phyloP scores from a whole-genome alignment of 371 early-diverging fungal genomes.

The Sporodiniella umbellata region DNA sequence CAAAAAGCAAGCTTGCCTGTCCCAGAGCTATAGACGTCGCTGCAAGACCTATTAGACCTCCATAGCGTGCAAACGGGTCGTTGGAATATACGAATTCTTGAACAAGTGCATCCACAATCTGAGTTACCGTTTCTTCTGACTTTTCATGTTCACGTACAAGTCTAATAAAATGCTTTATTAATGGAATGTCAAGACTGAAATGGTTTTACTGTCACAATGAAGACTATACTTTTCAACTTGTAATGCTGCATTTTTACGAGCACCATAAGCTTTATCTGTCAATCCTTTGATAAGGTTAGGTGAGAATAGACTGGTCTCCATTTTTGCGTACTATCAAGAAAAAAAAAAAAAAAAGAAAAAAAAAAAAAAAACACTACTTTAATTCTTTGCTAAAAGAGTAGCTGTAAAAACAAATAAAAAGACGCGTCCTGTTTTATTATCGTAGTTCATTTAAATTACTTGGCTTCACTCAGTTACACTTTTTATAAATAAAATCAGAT shows the following conservation, averaged over 20 bases:
- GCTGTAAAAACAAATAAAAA: neutral
- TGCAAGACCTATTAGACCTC: conserved; percentile 90
- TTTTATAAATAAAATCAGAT: too few species aligned
- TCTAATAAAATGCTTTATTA: conserved; percentile 30
- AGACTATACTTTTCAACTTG: conserved; percentile 76
- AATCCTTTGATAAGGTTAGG: conserved; percentile 54
- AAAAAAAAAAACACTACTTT: too few species aligned
- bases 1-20: too few species aligned
- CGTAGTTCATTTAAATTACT: too few species aligned
- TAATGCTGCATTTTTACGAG: conserved; percentile 82
- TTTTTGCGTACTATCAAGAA: neutral
- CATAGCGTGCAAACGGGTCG: conserved; percentile 79
- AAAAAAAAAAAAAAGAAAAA: neutral
- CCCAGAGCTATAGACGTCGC: conserved; percentile 86
- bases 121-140: conserved; percentile 52
- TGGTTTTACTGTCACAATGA: neutral
- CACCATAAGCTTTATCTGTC: conserved; percentile 86
- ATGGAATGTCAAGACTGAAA: neutral
- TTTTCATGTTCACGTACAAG: conserved; percentile 67
- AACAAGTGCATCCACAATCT: conserved; percentile 69
- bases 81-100: conserved; percentile 82
- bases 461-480: too few species aligned
- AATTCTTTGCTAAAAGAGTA: too few species aligned
- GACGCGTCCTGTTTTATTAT: neutral
- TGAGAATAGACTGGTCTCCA: conserved; percentile 32